phyloP scores from a whole-genome alignment of 495 filamentous ascomycete species.

The Melanomma pulvis-pyrius region DNA sequence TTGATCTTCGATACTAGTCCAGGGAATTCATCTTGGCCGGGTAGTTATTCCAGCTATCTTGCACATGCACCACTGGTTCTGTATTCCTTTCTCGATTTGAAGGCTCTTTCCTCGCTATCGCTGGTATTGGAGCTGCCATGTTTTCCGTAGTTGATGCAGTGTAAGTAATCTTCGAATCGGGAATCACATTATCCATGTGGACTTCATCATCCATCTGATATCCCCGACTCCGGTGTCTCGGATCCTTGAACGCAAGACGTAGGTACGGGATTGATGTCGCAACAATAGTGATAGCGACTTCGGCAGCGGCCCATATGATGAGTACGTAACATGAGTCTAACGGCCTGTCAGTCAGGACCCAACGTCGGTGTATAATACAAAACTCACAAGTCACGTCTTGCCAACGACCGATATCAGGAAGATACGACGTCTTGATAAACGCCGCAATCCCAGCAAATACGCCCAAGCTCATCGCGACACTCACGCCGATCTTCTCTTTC shows the following conservation, averaged over 20 bases:
- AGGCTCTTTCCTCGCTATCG: background rate
- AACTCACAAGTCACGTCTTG: background rate
- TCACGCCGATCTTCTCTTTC: slow-evolving; percentile 49
- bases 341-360: background rate
- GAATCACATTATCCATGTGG: background rate
- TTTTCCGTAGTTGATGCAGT: background rate
- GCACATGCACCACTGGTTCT: background rate
- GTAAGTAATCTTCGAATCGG: background rate
- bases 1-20: background rate
- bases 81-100: background rate
- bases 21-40: background rate
- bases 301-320: slow-evolving; percentile 18
- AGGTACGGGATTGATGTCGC: slow-evolving; percentile 16
- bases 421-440: slow-evolving; percentile 16
- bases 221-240: background rate
- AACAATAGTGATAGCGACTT: slow-evolving; percentile 12
- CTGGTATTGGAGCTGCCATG: background rate
- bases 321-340: slow-evolving; percentile 5
- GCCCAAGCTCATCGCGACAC: slow-evolving; percentile 50
- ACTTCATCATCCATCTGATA: background rate
- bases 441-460: slow-evolving; percentile 38
- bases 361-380: background rate
- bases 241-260: slow-evolving; percentile 6
- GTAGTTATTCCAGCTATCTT: background rate
- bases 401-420: background rate